Evolutionary conservation across 352 stramenopile species (phyloP).

Genomic region (Stramenopiles sp.): DNA sequence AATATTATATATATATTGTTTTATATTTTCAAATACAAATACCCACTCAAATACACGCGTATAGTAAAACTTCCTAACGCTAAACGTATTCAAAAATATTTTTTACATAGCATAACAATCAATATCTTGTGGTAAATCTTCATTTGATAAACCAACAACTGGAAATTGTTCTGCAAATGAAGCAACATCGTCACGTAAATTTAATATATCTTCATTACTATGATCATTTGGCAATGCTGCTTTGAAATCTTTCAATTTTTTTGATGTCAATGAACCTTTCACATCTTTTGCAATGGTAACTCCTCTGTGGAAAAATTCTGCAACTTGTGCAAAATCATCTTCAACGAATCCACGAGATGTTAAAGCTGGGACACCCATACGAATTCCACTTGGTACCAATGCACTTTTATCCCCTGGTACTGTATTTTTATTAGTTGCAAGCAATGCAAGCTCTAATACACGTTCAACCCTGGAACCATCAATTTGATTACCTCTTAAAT

Average conservation of each 20-base stretch:
- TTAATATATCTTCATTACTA: neutral
- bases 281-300: constrained; percentile 73
- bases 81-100: no score
- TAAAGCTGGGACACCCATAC: constrained; percentile 31
- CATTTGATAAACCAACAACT: neutral
- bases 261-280: constrained; percentile 55
- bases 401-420: constrained; percentile 84
- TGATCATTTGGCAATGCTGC: constrained; percentile 10
- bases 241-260: constrained; percentile 84
- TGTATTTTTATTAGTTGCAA: constrained; percentile 99
- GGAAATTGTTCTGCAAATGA: neutral
- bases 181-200: neutral
- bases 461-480: constrained; percentile 97
- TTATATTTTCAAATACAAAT: no score
- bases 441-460: constrained; percentile 84
- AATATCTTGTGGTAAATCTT: neutral
- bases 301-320: constrained; percentile 79
- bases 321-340: constrained; percentile 37
- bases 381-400: constrained; percentile 82
- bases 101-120: neutral
- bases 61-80: no score
- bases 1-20: no score
- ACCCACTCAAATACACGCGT: no score
- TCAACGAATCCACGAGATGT: neutral
- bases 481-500: constrained; percentile 76